Evolutionary conservation across 257 asterid genomes (phyloP), one percentile per base, ranked within the genome.

Genomic region (Plantago elongata): DNA sequence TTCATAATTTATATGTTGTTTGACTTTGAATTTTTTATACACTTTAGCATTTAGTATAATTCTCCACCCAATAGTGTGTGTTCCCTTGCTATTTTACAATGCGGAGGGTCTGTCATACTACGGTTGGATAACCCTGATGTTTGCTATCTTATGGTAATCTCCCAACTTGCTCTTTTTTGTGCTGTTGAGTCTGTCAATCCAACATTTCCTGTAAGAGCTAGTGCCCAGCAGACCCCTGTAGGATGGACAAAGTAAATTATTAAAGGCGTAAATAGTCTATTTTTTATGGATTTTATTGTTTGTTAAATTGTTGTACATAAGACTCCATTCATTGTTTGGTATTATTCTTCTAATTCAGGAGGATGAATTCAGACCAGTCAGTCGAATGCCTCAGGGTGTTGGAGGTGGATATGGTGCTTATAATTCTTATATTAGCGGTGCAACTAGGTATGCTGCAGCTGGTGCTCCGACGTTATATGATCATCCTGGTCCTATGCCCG

Each of bases 391-490:
- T 69, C 85, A 65, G 18, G 43, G 66, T 22, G 74, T 77, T 44
- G 86, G 84, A 46, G 90, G 84, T 67, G 92, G 97, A 69, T 93
- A 93, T 82, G 99, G 99, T 61, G 97, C 97, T 51, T 93, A 93
- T 75, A 93, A 81, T 82, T 85, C 99, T 57, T 93, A 93, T 71
- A 93, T 93, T 15, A 85, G 66, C 74, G 84, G 93, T 64, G 92
- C 99, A 45, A 93, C 97, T 52, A 93, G 99, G 87, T 89, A 93
- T 77, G 99, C 92, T 62, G 84, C 95, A n/a, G 69, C 87, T 61
- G 99, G 99, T 72, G 95, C 96, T 70, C 99, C 99, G 22, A 89
- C 99, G 60, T 56, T 93, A 62, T 93, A 89, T 67, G 97, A 93
- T 75, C 77, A 81, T 71, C 94, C 86, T 7, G 80, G 79, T 57